These are phyloP conservation scores for Solanum arcanum DNA, from an alignment of 257 asterid species.

Conservation along the genomic window DNA sequence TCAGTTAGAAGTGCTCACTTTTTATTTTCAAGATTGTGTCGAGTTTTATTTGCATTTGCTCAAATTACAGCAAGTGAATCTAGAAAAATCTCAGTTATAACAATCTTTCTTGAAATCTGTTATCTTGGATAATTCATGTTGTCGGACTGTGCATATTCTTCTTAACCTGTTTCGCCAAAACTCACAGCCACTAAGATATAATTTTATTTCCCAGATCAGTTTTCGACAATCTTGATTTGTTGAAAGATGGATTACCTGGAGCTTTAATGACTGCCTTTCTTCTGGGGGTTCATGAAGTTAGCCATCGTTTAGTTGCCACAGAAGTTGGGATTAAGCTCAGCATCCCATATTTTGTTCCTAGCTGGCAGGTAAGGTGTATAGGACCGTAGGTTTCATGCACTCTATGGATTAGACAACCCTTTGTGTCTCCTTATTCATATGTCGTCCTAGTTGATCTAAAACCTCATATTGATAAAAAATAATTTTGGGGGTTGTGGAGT, in stretches of 20 bases:
- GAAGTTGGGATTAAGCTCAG: conserved; percentile 73
- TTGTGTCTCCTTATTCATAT: background rate
- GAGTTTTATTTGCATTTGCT: background rate
- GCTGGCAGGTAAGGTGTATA: conserved; percentile 74
- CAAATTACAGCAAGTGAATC: background rate
- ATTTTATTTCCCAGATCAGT: conserved; percentile 46
- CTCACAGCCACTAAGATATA: background rate
- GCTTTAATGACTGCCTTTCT: conserved; percentile 79
- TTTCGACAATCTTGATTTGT: conserved; percentile 55
- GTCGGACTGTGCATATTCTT: background rate
- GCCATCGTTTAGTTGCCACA: conserved; percentile 69
- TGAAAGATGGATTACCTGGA: conserved; percentile 85
- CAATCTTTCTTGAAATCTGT: background rate
- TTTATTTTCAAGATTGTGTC: background rate
- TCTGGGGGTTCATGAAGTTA: conserved; percentile 68
- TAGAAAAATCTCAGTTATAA: background rate
- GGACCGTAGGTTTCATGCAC: background rate
- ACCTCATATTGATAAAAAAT: background rate
- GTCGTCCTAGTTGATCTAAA: background rate
- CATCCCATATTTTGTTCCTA: conserved; percentile 88
- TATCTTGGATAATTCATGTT: background rate
- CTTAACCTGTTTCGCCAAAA: background rate
- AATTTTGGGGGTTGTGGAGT: background rate
- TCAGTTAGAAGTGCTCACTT: background rate
- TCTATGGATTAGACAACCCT: background rate